Conservation (phyloP, 176 grass and related monocot species). For the Musa itinerans region DNA sequence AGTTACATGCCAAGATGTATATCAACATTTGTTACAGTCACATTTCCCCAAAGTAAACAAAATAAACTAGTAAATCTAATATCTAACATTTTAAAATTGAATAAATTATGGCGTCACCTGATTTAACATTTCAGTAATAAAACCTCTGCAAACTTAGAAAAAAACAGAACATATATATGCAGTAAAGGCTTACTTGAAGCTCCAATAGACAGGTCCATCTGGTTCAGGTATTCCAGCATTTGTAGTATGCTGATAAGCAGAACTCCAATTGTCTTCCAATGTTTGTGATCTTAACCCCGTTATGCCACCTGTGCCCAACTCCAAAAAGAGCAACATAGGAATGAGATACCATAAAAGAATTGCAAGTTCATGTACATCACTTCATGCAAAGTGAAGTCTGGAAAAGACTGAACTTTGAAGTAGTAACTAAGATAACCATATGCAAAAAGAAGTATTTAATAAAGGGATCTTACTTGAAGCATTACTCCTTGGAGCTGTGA, state of each 20-base stretch:
- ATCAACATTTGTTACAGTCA: background rate
- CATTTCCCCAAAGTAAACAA: background rate
- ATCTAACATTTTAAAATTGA: too few species aligned
- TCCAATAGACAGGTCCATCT: constrained; percentile 83
- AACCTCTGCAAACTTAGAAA: background rate
- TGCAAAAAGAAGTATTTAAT: background rate
- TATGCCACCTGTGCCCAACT: constrained; percentile 43
- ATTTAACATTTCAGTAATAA: background rate
- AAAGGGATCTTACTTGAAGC: constrained; percentile 53
- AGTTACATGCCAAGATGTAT: background rate
- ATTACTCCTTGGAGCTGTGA: constrained; percentile 77
- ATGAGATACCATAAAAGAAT: constrained; percentile 3
- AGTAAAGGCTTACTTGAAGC: constrained; percentile 76
- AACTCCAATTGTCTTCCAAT: constrained; percentile 79
- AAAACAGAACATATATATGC: background rate
- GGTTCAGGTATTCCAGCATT: constrained; percentile 92
- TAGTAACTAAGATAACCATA: constrained; percentile 1
- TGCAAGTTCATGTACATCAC: too few species aligned
- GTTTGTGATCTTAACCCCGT: constrained; percentile 77
- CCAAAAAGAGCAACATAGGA: constrained; percentile 3
- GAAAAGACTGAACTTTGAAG: background rate
- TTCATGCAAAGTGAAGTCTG: background rate
- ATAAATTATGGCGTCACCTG: background rate
- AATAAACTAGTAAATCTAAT: background rate
- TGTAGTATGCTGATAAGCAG: constrained; percentile 83